phyloP scores from a whole-genome alignment of 2,329 filamentous ascomycete genomes.

The Aspergillus sp. region DNA sequence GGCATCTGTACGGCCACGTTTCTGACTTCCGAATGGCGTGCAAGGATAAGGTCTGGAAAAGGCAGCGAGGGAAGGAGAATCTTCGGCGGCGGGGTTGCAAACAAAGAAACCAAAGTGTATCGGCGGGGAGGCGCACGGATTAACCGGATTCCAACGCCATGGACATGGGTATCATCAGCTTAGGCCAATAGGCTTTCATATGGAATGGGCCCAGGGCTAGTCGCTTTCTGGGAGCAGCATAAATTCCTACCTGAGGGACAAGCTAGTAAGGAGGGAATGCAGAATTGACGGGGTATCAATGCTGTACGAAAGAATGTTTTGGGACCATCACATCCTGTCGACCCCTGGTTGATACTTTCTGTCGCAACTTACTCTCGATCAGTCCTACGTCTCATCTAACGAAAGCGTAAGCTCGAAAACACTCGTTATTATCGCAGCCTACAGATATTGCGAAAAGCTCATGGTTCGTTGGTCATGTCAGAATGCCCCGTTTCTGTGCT shows the following conservation, averaged over 20 bases:
- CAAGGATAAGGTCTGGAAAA: neutral
- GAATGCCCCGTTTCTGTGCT: conserved; percentile 13
- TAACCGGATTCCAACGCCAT: neutral
- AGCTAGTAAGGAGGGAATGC: neutral
- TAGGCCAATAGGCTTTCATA: neutral
- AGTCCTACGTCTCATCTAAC: neutral
- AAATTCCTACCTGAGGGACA: neutral
- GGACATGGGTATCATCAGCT: neutral
- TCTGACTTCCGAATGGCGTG: neutral
- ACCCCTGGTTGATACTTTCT: neutral
- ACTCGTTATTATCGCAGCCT: conserved; percentile 11
- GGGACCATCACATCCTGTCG: neutral
- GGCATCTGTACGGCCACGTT: neutral
- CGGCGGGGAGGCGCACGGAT: neutral
- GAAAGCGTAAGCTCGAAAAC: neutral
- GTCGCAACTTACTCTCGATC: neutral
- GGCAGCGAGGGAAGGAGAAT: neutral
- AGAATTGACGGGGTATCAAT: neutral
- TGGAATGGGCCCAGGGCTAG: neutral
- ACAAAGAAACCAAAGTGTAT: neutral
- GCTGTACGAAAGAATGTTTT: neutral
- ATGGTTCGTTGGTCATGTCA: conserved; percentile 10
- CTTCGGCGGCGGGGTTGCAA: neutral
- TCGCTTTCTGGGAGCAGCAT: neutral
- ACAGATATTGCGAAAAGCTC: conserved; percentile 12